These are phyloP conservation scores for Scleroderma citrinum DNA, from an alignment of 768 basidiomycete genomes.

Conservation along the genomic window DNA sequence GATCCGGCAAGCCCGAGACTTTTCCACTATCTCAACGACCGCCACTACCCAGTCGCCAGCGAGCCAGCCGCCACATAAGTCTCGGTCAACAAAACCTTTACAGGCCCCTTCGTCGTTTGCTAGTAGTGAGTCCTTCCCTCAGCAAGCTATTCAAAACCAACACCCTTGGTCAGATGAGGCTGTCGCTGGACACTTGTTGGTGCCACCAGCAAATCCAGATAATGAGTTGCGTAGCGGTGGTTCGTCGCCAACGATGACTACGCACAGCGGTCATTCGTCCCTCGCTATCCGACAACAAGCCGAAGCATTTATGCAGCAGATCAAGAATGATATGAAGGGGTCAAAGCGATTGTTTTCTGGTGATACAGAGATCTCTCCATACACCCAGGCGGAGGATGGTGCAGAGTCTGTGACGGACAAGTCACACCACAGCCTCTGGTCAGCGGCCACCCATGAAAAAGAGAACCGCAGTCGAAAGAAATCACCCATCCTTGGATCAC, in stretches of 20 bases:
- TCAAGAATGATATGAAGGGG: slow-evolving; percentile 66
- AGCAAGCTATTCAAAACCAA: not conserved
- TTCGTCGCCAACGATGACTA: slow-evolving; percentile 23
- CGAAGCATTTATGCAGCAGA: slow-evolving; percentile 78
- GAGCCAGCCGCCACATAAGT: slow-evolving; percentile 12
- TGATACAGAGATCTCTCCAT: slow-evolving; percentile 52
- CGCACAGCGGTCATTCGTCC: slow-evolving; percentile 46
- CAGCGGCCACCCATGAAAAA: slow-evolving; percentile 28
- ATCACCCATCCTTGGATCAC: slow-evolving; percentile 19
- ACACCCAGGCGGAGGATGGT: slow-evolving; percentile 18
- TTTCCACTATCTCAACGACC: slow-evolving; percentile 67
- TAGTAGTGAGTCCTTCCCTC: slow-evolving; percentile 13
- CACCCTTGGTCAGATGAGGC: slow-evolving; percentile 6
- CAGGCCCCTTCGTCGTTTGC: not conserved
- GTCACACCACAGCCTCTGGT: slow-evolving; percentile 23
- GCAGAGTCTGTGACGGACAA: slow-evolving; percentile 11
- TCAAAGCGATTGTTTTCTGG: slow-evolving; percentile 68
- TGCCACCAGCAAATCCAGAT: slow-evolving; percentile 12
- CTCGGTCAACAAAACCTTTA: slow-evolving; percentile 1
- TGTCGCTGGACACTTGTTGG: slow-evolving; percentile 3
- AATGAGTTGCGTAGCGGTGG: slow-evolving; percentile 17
- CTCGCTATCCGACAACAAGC: slow-evolving; percentile 71
- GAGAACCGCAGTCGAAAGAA: slow-evolving; percentile 26
- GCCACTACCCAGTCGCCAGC: slow-evolving; percentile 34
- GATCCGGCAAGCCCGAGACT: slow-evolving; percentile 72